These are phyloP conservation scores for Globisporangium middletonii DNA, from an alignment of 352 stramenopile species.

Conservation along the genomic window DNA sequence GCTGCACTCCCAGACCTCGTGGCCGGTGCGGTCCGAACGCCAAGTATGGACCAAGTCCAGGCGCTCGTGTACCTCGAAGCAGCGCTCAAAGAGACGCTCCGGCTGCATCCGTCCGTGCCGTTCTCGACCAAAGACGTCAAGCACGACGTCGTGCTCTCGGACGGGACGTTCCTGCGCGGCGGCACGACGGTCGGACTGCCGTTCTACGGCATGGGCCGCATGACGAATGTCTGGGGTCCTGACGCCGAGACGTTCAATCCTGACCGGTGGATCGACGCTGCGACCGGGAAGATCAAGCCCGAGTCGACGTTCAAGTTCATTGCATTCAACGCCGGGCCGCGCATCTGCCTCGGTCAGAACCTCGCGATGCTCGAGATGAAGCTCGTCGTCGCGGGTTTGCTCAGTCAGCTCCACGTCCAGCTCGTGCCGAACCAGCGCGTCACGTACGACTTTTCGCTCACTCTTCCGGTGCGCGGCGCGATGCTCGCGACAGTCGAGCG, in stretches of 20 bases:
- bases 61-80: slow-evolving; percentile 42
- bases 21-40: background rate
- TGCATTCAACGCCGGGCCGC: slow-evolving; percentile 64
- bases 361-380: slow-evolving; percentile 85
- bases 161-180: slow-evolving; percentile 51
- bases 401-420: slow-evolving; percentile 55
- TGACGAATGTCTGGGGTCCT: slow-evolving; percentile 49
- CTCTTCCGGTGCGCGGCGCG: slow-evolving; percentile 2
- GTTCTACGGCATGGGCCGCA: slow-evolving; percentile 50
- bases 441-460: slow-evolving; percentile 47
- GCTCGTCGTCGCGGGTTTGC: slow-evolving; percentile 44
- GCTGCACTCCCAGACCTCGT: slow-evolving; percentile 22
- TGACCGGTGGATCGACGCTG: slow-evolving; percentile 56
- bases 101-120: slow-evolving; percentile 47
- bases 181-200: slow-evolving; percentile 27
- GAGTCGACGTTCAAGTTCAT: slow-evolving; percentile 60
- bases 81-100: slow-evolving; percentile 46
- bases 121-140: slow-evolving; percentile 24
- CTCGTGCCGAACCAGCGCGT: slow-evolving; percentile 23
- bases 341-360: slow-evolving; percentile 62
- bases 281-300: slow-evolving; percentile 20
- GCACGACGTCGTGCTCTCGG: slow-evolving; percentile 43
- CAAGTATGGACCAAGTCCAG: slow-evolving; percentile 21
- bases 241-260: slow-evolving; percentile 58
- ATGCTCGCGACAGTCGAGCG: no score